Evolutionary conservation across 805 yeast genomes (phyloP).

Genomic region (Yamadazyma laniorum): DNA sequence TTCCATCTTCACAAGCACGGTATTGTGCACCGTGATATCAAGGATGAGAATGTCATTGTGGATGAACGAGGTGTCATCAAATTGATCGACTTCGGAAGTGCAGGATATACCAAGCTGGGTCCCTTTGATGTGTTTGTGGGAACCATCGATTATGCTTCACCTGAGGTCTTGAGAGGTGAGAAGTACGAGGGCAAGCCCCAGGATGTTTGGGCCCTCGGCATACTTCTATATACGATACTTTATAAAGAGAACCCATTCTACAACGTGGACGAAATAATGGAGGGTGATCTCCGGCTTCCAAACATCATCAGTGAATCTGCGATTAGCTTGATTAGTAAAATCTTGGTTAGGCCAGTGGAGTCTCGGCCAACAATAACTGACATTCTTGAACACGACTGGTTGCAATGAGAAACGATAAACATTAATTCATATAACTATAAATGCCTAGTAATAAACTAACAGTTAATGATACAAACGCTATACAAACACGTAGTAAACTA

Average conservation of each 20-base stretch:
- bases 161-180: slow-evolving; percentile 87
- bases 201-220: slow-evolving; percentile 97
- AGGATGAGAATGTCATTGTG: slow-evolving; percentile 90
- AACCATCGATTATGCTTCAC: slow-evolving; percentile 96
- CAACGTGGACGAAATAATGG: slow-evolving; percentile 93
- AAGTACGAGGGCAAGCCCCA: slow-evolving; percentile 92
- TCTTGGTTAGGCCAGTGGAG: slow-evolving; percentile 65
- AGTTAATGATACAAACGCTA: too few species aligned
- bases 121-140: slow-evolving; percentile 98
- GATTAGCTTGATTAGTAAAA: slow-evolving; percentile 56
- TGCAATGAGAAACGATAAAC: slow-evolving; percentile 8
- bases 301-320: slow-evolving; percentile 61
- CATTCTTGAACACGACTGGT: slow-evolving; percentile 71
- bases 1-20: slow-evolving; percentile 82
- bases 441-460: too few species aligned
- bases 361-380: slow-evolving; percentile 73
- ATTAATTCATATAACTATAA: too few species aligned
- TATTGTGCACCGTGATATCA: slow-evolving; percentile 89
- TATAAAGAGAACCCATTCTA: slow-evolving; percentile 95
- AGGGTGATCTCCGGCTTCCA: slow-evolving; percentile 78
- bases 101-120: slow-evolving; percentile 85
- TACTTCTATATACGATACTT: slow-evolving; percentile 80
- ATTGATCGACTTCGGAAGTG: slow-evolving; percentile 92
- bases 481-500: too few species aligned
- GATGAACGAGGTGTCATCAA: slow-evolving; percentile 79